A percentile compares a stretch with the other conserved stretches of the same genome.
Conservation (phyloP, 1,284 basidiomycete genomes). For the Calocybe gambosa region DNA sequence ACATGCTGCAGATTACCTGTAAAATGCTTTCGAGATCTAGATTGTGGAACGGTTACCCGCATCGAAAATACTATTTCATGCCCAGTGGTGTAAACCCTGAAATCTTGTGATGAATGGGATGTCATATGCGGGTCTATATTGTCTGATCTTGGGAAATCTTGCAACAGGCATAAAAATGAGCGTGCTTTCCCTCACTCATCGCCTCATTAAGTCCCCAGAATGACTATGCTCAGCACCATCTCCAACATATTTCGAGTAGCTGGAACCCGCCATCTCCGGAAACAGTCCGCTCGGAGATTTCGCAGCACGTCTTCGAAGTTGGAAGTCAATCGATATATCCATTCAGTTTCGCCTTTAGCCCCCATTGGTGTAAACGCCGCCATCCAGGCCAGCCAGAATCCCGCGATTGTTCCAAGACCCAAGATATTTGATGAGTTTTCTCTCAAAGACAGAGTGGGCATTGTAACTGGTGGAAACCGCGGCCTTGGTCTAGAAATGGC, state of each 20-base stretch:
- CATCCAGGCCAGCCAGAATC: constrained; percentile 34
- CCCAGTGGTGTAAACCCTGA: too few species aligned
- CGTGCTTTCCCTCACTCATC: background rate
- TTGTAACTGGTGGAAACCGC: constrained; percentile 75
- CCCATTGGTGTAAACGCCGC: constrained; percentile 59
- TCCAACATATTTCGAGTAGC: background rate
- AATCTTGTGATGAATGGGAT: background rate
- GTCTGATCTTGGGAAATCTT: too few species aligned
- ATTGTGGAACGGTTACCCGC: too few species aligned
- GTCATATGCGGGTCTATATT: too few species aligned
- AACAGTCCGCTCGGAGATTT: background rate
- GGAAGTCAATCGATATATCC: constrained; percentile 13
- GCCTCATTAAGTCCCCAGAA: background rate
- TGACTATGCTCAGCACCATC: background rate
- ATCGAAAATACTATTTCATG: background rate
- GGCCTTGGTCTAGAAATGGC: constrained; percentile 84
- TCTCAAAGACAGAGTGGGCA: constrained; percentile 65
- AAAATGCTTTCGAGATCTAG: too few species aligned
- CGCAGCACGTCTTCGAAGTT: background rate
- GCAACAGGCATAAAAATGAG: background rate
- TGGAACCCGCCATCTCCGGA: background rate
- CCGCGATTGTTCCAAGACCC: constrained; percentile 29
- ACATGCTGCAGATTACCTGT: too few species aligned
- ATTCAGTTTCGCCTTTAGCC: constrained; percentile 46
- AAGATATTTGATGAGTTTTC: constrained; percentile 72